Base-by-base conservation (phyloP, 441 rosid genomes). In the Flueggea neowawraea region DNA sequence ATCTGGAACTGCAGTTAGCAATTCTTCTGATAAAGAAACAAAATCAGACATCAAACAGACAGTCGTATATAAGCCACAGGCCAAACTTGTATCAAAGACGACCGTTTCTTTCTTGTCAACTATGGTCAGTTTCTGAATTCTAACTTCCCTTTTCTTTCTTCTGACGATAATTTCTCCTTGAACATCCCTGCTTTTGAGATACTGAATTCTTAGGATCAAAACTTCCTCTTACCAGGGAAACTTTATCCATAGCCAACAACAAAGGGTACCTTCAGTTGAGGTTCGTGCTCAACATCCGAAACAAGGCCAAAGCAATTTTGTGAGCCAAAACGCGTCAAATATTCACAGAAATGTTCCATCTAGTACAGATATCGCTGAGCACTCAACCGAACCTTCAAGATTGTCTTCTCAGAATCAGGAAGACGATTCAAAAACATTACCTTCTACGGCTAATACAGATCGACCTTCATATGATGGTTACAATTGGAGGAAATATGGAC, bases 401-500 rank as follows among this genome's bases (percentile, higher is more conserved):
- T 31, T 58, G 54, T 58, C 69, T 16, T 61, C 78, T 55, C 83
- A 67, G 58, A 77, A 69, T 52, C 53, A 68, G 56, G 86, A 82
- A 54, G 90, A 81, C 58, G 88, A 80, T 57, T 66, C 65, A 9
- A 91, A 74, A 70, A 54, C 57, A 47, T 36, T 64, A 50, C 66
- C 71, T 1, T 58, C 75, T 2, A 53, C 66, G 16, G 75, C 75
- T 12, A 69, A 16, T 6, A 69, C 22, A 33, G 92, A 89, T 52
- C 77, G 91, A 44, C 87, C 96, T 60, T 89, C 92, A 0, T 80
- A 82, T 62, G 96, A 94, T 39, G 99, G 99, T 49, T 94, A 94
- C 74, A 94, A 94, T 44, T 94, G 98, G 98, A 85, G 96, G 70
- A 94, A 94, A 66, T 94, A 94, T 50, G 99, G 99, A 60, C 99